A percentile compares a stretch with the other conserved stretches of the same genome.
These are phyloP conservation scores for Priceomyces fermenticarens DNA, from an alignment of 805 yeast genomes.

Conservation along the genomic window DNA sequence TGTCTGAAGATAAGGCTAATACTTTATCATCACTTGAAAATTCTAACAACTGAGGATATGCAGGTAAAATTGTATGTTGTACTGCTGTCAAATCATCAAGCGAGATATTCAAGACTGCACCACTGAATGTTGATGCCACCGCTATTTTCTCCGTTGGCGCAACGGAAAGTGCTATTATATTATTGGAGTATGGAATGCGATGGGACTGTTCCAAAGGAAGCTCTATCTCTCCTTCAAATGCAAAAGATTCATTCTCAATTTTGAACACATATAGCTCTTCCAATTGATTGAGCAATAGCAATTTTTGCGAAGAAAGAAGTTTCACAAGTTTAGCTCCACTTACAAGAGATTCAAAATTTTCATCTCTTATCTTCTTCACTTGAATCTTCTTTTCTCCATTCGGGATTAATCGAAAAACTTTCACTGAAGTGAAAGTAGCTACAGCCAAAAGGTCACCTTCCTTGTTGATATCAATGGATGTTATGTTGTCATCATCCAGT, in stretches of 20 bases:
- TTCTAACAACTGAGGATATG: slow-evolving; percentile 58
- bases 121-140: slow-evolving; percentile 62
- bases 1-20: slow-evolving; percentile 68
- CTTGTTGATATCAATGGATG: slow-evolving; percentile 61
- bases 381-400: slow-evolving; percentile 30
- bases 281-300: slow-evolving; percentile 56
- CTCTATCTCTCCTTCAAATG: slow-evolving; percentile 44
- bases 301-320: slow-evolving; percentile 43
- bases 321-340: slow-evolving; percentile 56
- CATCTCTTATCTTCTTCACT: slow-evolving; percentile 54
- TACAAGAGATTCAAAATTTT: slow-evolving; percentile 33
- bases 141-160: slow-evolving; percentile 43
- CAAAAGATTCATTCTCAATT: slow-evolving; percentile 32
- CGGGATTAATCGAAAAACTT: slow-evolving; percentile 61
- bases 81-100: slow-evolving; percentile 24
- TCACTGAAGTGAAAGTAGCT: slow-evolving; percentile 64
- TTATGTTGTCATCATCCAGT: slow-evolving; percentile 77
- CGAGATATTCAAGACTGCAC: slow-evolving; percentile 55
- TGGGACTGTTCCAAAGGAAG: slow-evolving; percentile 12
- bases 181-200: slow-evolving; percentile 22
- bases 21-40: slow-evolving; percentile 53
- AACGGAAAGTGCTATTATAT: slow-evolving; percentile 52
- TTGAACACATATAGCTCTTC: slow-evolving; percentile 52
- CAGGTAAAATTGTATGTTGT: slow-evolving; percentile 57
- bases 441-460: slow-evolving; percentile 69